Base-by-base conservation (phyloP, 768 basidiomycete genomes). In the Sistotremastrum niveocremeum region DNA sequence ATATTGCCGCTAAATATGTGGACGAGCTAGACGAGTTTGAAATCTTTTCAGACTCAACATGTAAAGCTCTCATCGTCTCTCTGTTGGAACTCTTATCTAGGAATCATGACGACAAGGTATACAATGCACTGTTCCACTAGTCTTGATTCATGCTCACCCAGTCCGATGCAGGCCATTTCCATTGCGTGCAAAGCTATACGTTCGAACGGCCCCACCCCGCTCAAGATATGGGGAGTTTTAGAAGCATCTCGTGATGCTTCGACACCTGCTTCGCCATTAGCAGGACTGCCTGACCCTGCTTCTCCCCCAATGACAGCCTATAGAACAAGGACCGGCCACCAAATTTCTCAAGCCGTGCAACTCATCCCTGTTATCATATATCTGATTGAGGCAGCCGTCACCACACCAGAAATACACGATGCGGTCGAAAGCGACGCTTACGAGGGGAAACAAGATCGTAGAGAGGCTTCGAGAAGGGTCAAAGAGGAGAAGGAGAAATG, bases 331-430 rank as follows among this genome's bases (percentile, higher is more conserved):
- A 36, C 10, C 10, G 46, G 32, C 47, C 65, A 59, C 47, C 62
- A 49, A 50, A 69, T 69, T 54, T 58, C 63, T 4, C 57, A 55
- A 12, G 65, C 81, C 0, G 69, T 69, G 4, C 85, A 86, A 52
- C 67, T 88, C 53, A 64, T 88, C 9, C 84, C 84, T 10, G 68
- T 83, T 20, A 55, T 87, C 31, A 50, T 68, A 5, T 70, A 74
- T 3, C 64, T 89, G n/a, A 69, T 82, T 9, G 68, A 81, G 36
- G 60, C 61, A 5, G 69, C 65, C 2, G 52, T 77, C 11, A 59
- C 68, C 30, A 69, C 77, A 6, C 61, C 66, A 39, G 53, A 56
- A 11, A 60, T 82, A 20, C 72, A 74, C 8, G 69, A 74, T 32
- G 81, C 78, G 46, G 61, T 89, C 10, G 84, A 85, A 7, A 64